Evolutionary conservation across 2,329 filamentous ascomycete genomes (phyloP).

Genomic region (Cryphonectria japonica): DNA sequence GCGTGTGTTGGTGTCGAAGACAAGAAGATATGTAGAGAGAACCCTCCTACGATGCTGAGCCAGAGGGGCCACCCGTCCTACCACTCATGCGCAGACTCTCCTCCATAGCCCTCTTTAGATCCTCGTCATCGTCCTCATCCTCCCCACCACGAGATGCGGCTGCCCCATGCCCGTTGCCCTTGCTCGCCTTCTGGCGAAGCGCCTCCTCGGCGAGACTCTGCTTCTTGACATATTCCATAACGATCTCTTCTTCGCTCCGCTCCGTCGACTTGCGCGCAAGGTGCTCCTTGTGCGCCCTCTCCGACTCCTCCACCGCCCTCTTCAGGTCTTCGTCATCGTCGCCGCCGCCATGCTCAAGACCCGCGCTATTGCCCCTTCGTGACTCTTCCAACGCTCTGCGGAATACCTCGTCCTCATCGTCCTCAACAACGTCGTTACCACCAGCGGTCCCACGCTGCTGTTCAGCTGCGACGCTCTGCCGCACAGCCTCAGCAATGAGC

Average conservation of each 20-base stretch:
- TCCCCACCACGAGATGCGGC: constrained; percentile 35
- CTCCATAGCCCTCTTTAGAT: constrained; percentile 58
- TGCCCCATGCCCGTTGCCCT: constrained; percentile 38
- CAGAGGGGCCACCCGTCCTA: constrained; percentile 33
- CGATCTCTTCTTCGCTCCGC: constrained; percentile 69
- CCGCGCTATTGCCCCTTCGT: constrained; percentile 31
- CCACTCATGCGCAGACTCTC: constrained; percentile 54
- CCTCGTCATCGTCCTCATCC: constrained; percentile 53
- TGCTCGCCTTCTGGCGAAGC: constrained; percentile 37
- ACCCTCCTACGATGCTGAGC: constrained; percentile 24
- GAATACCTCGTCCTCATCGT: constrained; percentile 42
- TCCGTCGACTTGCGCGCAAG: constrained; percentile 41
- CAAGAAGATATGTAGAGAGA: neutral
- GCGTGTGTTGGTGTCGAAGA: neutral
- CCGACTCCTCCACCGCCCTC: constrained; percentile 52
- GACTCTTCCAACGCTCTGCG: constrained; percentile 48
- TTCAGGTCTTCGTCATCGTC: constrained; percentile 50
- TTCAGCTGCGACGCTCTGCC: constrained; percentile 49
- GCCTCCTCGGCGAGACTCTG: constrained; percentile 74
- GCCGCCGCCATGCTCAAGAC: constrained; percentile 34
- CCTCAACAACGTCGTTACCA: constrained; percentile 30
- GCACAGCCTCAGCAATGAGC: constrained; percentile 59
- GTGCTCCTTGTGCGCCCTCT: constrained; percentile 49
- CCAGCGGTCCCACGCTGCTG: neutral
- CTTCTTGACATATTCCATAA: constrained; percentile 77